phyloP scores from a whole-genome alignment of 371 early-diverging fungal species.

The Dinochytrium kinnereticum region DNA sequence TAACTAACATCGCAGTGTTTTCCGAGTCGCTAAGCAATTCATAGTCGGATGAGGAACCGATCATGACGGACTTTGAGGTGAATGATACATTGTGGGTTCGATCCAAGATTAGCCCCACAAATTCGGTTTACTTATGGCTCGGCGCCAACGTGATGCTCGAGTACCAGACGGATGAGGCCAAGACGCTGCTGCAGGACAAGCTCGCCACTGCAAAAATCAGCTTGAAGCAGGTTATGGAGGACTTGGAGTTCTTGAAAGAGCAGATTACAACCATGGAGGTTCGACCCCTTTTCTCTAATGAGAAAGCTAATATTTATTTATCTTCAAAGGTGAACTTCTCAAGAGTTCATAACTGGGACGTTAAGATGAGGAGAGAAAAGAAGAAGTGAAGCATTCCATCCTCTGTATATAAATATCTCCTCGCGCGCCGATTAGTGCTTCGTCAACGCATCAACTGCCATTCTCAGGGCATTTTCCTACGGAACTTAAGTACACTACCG shows the following conservation, averaged over 20 bases:
- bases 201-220: slow-evolving; percentile 73
- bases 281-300: not conserved
- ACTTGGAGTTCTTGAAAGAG: slow-evolving; percentile 90
- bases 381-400: not conserved
- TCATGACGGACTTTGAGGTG: slow-evolving; percentile 87
- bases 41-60: slow-evolving; percentile 70
- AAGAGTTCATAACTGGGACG: slow-evolving; percentile 97
- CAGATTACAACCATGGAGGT: slow-evolving; percentile 98
- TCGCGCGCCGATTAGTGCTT: too few species aligned
- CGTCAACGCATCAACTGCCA: not conserved
- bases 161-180: slow-evolving; percentile 90
- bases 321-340: slow-evolving; percentile 79
- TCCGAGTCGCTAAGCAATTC: not conserved
- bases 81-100: slow-evolving; percentile 92
- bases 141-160: slow-evolving; percentile 98
- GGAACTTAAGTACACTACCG: too few species aligned
- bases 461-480: not conserved
- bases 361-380: slow-evolving; percentile 70
- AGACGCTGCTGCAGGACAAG: slow-evolving; percentile 78
- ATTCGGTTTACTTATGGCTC: slow-evolving; percentile 91
- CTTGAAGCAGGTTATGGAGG: slow-evolving; percentile 79
- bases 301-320: not conserved
- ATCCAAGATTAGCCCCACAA: slow-evolving; percentile 77
- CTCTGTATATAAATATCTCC: not conserved
- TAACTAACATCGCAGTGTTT: slow-evolving; percentile 24